Evolutionary conservation across 768 basidiomycete genomes (phyloP).

Genomic region (Cantharellus anzutake): DNA sequence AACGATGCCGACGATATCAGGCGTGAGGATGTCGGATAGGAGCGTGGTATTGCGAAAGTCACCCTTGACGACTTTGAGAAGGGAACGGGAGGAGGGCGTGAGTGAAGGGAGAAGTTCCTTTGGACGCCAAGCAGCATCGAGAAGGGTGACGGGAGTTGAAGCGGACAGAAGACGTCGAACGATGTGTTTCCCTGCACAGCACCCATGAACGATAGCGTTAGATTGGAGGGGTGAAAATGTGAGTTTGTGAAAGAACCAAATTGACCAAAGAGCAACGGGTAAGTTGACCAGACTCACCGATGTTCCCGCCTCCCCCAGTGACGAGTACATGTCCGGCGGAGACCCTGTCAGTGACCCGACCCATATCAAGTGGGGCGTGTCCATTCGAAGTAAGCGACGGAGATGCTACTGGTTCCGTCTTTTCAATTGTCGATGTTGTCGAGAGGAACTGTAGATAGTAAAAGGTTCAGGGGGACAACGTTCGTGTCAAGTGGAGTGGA

Average conservation of each 20-base stretch:
- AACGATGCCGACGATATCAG: slow-evolving; percentile 10
- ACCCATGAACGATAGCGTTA: too few relatives aligned
- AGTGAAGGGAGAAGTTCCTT: slow-evolving; percentile 6
- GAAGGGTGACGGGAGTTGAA: slow-evolving; percentile 8
- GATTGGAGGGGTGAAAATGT: neutral
- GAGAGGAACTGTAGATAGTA: too few relatives aligned
- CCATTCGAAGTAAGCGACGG: too few relatives aligned
- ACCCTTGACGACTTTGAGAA: slow-evolving; percentile 7
- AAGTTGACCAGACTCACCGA: slow-evolving; percentile 7
- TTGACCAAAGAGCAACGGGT: too few relatives aligned
- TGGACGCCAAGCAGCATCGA: slow-evolving; percentile 8
- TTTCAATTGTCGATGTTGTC: too few relatives aligned
- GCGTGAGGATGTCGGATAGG: slow-evolving; percentile 5
- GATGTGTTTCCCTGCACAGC: slow-evolving; percentile 8
- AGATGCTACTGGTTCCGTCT: too few relatives aligned
- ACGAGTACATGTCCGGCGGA: slow-evolving; percentile 8
- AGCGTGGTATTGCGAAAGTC: slow-evolving; percentile 10
- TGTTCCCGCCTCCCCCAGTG: slow-evolving; percentile 12
- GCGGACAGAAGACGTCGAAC: slow-evolving; percentile 9
- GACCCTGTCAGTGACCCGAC: too few relatives aligned
- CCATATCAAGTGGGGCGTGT: too few relatives aligned
- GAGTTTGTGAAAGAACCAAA: neutral
- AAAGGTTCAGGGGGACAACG: too few relatives aligned
- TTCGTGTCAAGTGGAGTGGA: too few relatives aligned
- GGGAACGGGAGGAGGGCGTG: neutral